Base-by-base conservation (phyloP, 164 flowering plant genomes). In the Echeveria elegans region DNA sequence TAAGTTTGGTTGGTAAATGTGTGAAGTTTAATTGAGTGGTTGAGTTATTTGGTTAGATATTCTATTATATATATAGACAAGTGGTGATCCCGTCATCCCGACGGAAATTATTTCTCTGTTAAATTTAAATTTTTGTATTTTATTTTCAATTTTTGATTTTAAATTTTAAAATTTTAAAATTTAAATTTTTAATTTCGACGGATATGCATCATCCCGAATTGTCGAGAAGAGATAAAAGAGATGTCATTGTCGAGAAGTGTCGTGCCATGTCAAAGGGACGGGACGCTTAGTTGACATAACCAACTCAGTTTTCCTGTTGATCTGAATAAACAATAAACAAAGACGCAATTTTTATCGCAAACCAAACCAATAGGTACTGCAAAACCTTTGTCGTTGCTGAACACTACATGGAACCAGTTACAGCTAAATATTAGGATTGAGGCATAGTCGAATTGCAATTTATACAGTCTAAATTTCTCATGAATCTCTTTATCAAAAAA, bases 201-300 rank as follows among this genome's bases (percentile, higher is more conserved):
- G n/a, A n/a, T n/a, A n/a, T n/a, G n/a, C n/a, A n/a, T n/a, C n/a
- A n/a, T 75, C 91, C 97, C 74, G 85, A 86, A 76, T 82, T 87
- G 77, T 90, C 78, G 79, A 94, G 96, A 64, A 94, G 96, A 38
- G 96, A 92, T 61, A 78, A 72, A 69, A 94, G 71, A 70, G 91
- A 82, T 64, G 78, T 79, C 82, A 83, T 94, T 40, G 85, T 85
- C 36, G 97, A 90, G 69, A 94, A 94, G 73, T 89, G n/a, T n/a
- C n/a, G n/a, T n/a, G 87, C 98, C 98, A 94, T 61, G 82, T 85
- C 83, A 94, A 74, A 8, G 98, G 97, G 77, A 94, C 97, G 37
- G 98, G 98, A 28, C 98, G 95, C 78, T 76, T 89, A 61, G 87
- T 74, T 36, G 98, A 88, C 73, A 89, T 90, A 43, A 94, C 95